A percentile compares a stretch with the other conserved stretches of the same genome.
Evolutionary conservation across 1,139 yeast genomes (phyloP).

Genomic region (Debaryomycetaceae sp.): DNA sequence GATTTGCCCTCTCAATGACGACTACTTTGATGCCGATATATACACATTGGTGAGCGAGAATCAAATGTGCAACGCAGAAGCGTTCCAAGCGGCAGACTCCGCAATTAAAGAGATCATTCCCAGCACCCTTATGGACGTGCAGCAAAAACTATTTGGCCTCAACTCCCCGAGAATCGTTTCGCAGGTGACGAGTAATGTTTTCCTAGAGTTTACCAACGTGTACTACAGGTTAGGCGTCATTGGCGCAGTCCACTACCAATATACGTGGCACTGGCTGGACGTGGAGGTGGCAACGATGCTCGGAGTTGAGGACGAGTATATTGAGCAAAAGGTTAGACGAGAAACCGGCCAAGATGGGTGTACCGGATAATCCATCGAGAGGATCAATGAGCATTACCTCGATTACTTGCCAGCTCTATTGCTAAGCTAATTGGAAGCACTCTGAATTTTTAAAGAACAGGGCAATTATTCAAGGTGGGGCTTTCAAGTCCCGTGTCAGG

Average conservation of each 20-base stretch:
- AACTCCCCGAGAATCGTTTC: constrained; percentile 55
- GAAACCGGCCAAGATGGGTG: neutral
- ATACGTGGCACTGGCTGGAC: constrained; percentile 41
- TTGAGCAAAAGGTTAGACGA: constrained; percentile 4
- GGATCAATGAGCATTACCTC: no score
- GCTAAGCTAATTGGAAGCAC: no score
- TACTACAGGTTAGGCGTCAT: constrained; percentile 38
- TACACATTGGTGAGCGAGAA: constrained; percentile 59
- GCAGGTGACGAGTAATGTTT: constrained; percentile 40
- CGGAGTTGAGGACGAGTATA: constrained; percentile 39
- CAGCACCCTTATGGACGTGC: constrained; percentile 50
- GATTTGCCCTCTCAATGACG: constrained; percentile 57
- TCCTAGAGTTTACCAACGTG: constrained; percentile 39
- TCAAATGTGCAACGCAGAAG: constrained; percentile 39
- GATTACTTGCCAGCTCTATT: no score
- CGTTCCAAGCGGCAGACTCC: constrained; percentile 29
- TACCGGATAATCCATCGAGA: no score
- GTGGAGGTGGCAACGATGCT: constrained; percentile 52
- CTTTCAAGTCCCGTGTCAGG: no score
- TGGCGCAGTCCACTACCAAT: constrained; percentile 28
- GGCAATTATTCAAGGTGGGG: no score
- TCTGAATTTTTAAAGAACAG: no score
- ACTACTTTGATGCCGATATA: constrained; percentile 41
- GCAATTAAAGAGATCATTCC: constrained; percentile 44
- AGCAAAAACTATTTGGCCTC: constrained; percentile 43